Conservation (phyloP, 768 basidiomycete species). For the Kwoniella botswanensis region DNA sequence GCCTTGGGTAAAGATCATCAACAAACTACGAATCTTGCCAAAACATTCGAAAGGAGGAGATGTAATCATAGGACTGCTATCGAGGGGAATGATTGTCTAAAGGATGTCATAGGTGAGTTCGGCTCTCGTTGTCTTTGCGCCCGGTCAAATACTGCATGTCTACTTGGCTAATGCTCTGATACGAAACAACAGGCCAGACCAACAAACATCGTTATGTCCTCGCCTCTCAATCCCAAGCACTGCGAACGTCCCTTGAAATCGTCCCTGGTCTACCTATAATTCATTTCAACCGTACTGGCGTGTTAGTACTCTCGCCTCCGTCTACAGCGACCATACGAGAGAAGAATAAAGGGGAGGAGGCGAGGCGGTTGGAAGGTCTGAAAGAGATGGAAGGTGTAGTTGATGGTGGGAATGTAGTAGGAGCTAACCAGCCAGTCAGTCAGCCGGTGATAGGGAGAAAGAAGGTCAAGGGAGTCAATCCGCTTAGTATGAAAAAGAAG, state of each 20-base stretch:
- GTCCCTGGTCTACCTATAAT: slow-evolving; percentile 87
- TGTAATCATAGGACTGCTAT: slow-evolving; percentile 95
- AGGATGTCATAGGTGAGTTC: slow-evolving; percentile 76
- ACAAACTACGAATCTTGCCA: slow-evolving; percentile 82
- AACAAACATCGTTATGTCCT: slow-evolving; percentile 94
- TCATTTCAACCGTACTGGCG: slow-evolving; percentile 81
- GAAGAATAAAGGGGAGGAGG: slow-evolving; percentile 73
- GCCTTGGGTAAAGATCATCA: slow-evolving; percentile 76
- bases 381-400: slow-evolving; percentile 29
- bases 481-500: slow-evolving; percentile 91
- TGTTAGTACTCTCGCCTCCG: slow-evolving; percentile 90
- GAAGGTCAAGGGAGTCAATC: slow-evolving; percentile 86
- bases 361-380: slow-evolving; percentile 57
- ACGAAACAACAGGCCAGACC: no score
- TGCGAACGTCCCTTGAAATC: slow-evolving; percentile 71
- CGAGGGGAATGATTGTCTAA: slow-evolving; percentile 77
- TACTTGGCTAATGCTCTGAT: no score
- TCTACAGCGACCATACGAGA: slow-evolving; percentile 73
- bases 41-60: slow-evolving; percentile 87
- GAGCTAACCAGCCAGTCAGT: neutral
- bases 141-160: neutral
- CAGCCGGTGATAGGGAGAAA: slow-evolving; percentile 42
- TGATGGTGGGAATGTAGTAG: slow-evolving; percentile 42
- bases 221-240: slow-evolving; percentile 76
- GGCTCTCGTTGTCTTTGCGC: no score